Base-by-base conservation (phyloP, 331 rosid genomes). In the Erythrophleum ivorense region DNA sequence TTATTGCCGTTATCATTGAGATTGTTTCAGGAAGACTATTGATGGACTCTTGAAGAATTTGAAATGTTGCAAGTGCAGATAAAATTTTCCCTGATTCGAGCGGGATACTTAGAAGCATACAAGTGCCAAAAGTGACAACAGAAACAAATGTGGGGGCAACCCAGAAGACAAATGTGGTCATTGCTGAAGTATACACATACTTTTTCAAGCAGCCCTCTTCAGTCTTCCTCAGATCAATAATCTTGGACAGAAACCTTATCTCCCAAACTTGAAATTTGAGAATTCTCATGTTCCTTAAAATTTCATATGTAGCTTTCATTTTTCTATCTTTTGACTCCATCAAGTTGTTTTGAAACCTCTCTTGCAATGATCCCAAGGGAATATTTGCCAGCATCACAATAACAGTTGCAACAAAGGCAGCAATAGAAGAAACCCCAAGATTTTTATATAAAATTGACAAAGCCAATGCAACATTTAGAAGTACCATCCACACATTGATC, bases 221-320 rank as follows among this genome's bases (percentile, higher is more conserved):
- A 0, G 49, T 76, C 29, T 85, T 79, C 80, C 98, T 88, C 16
- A 90, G 86, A 24, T 89, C 92, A 7, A 76, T 78, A 78, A 95
- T 83, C 78, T 89, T 95, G 1, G 95, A 85, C 31, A 92, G 87
- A 81, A 95, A 95, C 85, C 91, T 95, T 88, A 95, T 90, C 71
- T 95, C 97, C 98, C 97, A 92, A 57, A 91, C 97, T 76, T 95
- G 97, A 48, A 95, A 87, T 85, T 95, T 95, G 76, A 95, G 93
- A 82, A 91, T 90, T 86, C 91, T 88, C 98, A 91, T 93, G 85
- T 89, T 92, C 78, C 97, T 91, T 13, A 95, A 84, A 52, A 90
- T 75, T 86, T 92, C 97, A 10, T 93, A 90, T 0, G 92, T 91
- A 1, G 91, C 82, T 78, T 90, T 91, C 95, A 95, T 95, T 84